Percentiles rank a stretch among this genome's conserved stretches.
These are phyloP conservation scores for Talaromyces funiculosus DNA, from an alignment of 2,329 filamentous ascomycete species.

Conservation along the genomic window DNA sequence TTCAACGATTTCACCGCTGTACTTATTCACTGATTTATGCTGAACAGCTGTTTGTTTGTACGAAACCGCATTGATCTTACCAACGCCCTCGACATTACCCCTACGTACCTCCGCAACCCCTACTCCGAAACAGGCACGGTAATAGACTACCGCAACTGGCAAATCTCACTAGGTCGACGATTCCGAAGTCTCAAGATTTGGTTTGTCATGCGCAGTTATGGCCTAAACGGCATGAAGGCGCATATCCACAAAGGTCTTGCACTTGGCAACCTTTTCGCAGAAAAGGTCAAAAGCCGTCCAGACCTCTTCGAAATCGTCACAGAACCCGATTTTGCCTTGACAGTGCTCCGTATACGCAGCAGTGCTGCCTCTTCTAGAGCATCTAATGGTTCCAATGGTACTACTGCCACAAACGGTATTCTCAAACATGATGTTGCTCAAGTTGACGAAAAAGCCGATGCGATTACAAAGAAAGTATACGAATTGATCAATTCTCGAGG, in stretches of 20 bases:
- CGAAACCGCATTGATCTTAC: conserved; percentile 70
- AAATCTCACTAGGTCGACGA: conserved; percentile 82
- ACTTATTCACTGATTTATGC: not conserved
- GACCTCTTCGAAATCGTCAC: conserved; percentile 75
- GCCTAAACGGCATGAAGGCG: conserved; percentile 65
- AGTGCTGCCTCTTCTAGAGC: conserved; percentile 17
- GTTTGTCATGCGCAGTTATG: conserved; percentile 85
- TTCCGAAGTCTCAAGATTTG: conserved; percentile 90
- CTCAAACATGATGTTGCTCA: conserved; percentile 23
- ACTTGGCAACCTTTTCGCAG: conserved; percentile 65
- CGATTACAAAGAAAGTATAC: conserved; percentile 67
- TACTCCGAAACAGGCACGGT: conserved; percentile 78
- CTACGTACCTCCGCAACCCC: conserved; percentile 74
- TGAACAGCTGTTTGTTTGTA: conserved; percentile 67
- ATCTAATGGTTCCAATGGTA: conserved; percentile 14
- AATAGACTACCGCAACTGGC: conserved; percentile 95
- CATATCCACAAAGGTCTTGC: conserved; percentile 66
- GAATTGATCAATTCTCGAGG: conserved; percentile 67
- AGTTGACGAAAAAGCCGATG: conserved; percentile 55
- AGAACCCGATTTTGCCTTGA: conserved; percentile 69
- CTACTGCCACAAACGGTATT: conserved; percentile 20
- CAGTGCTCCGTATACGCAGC: conserved; percentile 63
- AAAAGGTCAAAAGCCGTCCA: conserved; percentile 50
- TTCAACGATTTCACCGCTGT: not conserved
- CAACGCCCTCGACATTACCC: conserved; percentile 69